Conservation (phyloP, 192 early-diverging fungal species). For the Rhizoclosmatium sp. region DNA sequence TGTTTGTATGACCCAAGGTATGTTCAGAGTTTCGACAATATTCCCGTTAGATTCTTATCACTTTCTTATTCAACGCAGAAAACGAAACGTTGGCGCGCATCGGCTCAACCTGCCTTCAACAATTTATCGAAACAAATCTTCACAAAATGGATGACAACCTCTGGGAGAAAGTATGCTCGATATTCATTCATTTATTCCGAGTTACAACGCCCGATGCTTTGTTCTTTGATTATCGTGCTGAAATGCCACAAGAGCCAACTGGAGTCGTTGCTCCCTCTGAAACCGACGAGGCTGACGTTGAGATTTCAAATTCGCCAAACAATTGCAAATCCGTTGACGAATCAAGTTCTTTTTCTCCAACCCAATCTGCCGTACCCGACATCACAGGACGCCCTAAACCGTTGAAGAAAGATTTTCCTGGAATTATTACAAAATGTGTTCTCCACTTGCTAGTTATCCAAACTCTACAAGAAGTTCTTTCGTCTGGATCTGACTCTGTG, state of each 20-base stretch:
- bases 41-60: background rate
- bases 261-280: conserved; percentile 30
- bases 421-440: conserved; percentile 89
- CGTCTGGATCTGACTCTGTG: conserved; percentile 57
- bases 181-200: conserved; percentile 78
- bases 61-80: conserved; percentile 49
- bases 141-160: conserved; percentile 70
- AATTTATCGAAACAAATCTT: conserved; percentile 84
- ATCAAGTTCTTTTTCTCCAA: background rate
- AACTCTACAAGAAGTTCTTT: conserved; percentile 80
- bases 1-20: conserved; percentile 88
- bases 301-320: background rate
- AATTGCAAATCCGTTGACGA: background rate
- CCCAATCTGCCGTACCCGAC: conserved; percentile 22
- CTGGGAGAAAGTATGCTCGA: conserved; percentile 77
- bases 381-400: conserved; percentile 46
- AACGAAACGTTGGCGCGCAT: conserved; percentile 90
- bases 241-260: conserved; percentile 37
- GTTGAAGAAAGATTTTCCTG: conserved; percentile 79
- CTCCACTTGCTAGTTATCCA: conserved; percentile 89
- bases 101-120: conserved; percentile 89
- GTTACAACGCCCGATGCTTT: conserved; percentile 80
- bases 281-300: conserved; percentile 8
- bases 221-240: conserved; percentile 61
- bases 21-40: background rate